phyloP scores from a whole-genome alignment of 148 eudicot species.

The Persicaria tinctoria region DNA sequence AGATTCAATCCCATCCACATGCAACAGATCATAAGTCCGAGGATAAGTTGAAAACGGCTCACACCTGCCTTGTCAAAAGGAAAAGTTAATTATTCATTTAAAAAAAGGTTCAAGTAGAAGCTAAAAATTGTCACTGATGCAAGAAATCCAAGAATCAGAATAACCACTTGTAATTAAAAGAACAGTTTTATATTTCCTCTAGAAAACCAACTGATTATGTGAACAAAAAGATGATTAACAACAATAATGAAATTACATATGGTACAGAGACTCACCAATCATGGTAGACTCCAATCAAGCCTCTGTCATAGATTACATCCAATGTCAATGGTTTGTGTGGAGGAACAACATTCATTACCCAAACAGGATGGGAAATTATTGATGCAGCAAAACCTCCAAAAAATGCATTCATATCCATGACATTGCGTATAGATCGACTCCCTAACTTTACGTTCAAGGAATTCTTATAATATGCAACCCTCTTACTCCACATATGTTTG shows the following conservation, averaged over 20 bases:
- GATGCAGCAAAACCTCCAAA: constrained; percentile 91
- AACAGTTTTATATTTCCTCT: not conserved
- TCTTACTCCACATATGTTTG: constrained; percentile 66
- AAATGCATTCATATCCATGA: constrained; percentile 98
- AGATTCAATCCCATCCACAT: constrained; percentile 66
- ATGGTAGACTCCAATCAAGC: constrained; percentile 83
- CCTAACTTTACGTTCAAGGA: constrained; percentile 29
- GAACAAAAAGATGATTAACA: too few relatives aligned
- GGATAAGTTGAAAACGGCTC: constrained; percentile 99
- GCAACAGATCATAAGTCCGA: constrained; percentile 86
- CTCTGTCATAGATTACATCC: constrained; percentile 79
- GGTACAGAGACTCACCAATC: constrained; percentile 62
- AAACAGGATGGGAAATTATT: constrained; percentile 69
- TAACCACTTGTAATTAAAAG: not conserved
- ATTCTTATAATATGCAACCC: constrained; percentile 67
- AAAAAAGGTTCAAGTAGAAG: not conserved
- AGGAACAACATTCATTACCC: constrained; percentile 99
- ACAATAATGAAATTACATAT: not conserved
- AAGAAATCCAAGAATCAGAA: not conserved
- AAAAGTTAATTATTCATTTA: not conserved
- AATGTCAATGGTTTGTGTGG: constrained; percentile 64
- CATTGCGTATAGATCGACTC: constrained; percentile 65
- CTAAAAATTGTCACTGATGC: not conserved
- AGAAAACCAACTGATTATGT: too few relatives aligned
- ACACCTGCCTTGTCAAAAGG: constrained; percentile 44